phyloP scores from a whole-genome alignment of 2,329 filamentous ascomycete species.

The Intubia oerlemansii region DNA sequence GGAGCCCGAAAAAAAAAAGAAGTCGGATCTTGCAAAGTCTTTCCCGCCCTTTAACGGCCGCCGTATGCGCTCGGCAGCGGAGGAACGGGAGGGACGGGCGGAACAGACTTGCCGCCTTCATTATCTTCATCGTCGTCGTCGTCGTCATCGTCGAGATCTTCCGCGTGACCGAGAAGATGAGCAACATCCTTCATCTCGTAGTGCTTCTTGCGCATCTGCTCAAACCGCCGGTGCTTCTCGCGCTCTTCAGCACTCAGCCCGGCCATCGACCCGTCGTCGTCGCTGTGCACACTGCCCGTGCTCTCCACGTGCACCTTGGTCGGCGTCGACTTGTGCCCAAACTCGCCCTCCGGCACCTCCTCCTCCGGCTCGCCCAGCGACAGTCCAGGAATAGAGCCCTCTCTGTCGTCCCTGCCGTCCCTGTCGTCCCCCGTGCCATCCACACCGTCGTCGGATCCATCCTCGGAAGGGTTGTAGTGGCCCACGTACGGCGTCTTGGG shows the following conservation, averaged over 20 bases:
- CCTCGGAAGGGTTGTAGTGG: conserved; percentile 76
- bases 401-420: too few relatives aligned
- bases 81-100: too few relatives aligned
- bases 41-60: too few relatives aligned
- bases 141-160: conserved; percentile 38
- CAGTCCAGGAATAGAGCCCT: conserved; percentile 81
- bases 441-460: conserved; percentile 63
- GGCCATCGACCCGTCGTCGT: conserved; percentile 29
- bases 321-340: conserved; percentile 19
- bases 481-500: conserved; percentile 93
- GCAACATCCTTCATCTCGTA: conserved; percentile 98
- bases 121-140: conserved; percentile 15
- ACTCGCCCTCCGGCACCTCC: conserved; percentile 29
- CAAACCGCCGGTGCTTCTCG: conserved; percentile 84
- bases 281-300: conserved; percentile 26
- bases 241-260: conserved; percentile 48
- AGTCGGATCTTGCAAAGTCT: too few relatives aligned
- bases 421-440: conserved; percentile 43
- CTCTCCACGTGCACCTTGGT: conserved; percentile 65
- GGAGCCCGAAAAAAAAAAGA: too few relatives aligned
- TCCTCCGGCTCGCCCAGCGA: conserved; percentile 87
- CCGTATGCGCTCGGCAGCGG: too few relatives aligned
- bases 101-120: too few relatives aligned
- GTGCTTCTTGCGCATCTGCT: conserved; percentile 81
- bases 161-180: conserved; percentile 58